Evolutionary conservation across 768 basidiomycete species (phyloP), one percentile per base, ranked within the genome.

Genomic region (Agrocybe praecox): DNA sequence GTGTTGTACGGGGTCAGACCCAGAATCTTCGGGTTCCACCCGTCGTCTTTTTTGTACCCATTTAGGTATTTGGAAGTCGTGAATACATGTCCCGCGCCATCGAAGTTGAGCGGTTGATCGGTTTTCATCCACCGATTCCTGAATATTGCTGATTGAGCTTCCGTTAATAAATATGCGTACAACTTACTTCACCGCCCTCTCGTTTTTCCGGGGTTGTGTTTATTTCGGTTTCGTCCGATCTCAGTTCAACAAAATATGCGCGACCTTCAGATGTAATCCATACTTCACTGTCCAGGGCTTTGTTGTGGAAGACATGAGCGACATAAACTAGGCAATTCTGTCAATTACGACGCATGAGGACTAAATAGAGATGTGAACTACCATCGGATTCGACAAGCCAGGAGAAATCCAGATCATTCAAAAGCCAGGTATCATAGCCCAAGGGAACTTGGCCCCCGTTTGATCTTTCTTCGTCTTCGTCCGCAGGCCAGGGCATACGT

Each of bases 251-350:
- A 59, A 92, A 82, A 66, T 94, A 94, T 10, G 82, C 90, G 64
- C 91, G 75, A 36, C 92, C 92, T 59, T 94, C 92, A 6, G 90
- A 91, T 2, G 92, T 91, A 46, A 92, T 81, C 92, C 92, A 94
- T 0, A 85, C 85, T 70, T 94, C 92, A 12, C 85, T 81, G 21
- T 84, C 83, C 21, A 83, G 81, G 3, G 74, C 65, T 53, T 82
- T 79, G 40, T 84, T 83, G 63, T 85, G 74, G 22, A 79, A 65
- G n/a, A 94, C 86, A 52, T 85, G 77, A 10, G 70, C 69, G n/a
- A 93, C 79, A n/a, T 78, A 76, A 9, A 91, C 92, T 92, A 60
- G 15, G 51, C 19, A 32, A 24, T 24, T 11, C 5, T 19, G 9
- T 36, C 59, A 22, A 49, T 18, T 46, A 46, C 26, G 3, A 46